Evolutionary conservation across 176 grass and related monocot genomes (phyloP), one percentile per base, ranked within the genome.

Genomic region (Cenchrus purpureus): DNA sequence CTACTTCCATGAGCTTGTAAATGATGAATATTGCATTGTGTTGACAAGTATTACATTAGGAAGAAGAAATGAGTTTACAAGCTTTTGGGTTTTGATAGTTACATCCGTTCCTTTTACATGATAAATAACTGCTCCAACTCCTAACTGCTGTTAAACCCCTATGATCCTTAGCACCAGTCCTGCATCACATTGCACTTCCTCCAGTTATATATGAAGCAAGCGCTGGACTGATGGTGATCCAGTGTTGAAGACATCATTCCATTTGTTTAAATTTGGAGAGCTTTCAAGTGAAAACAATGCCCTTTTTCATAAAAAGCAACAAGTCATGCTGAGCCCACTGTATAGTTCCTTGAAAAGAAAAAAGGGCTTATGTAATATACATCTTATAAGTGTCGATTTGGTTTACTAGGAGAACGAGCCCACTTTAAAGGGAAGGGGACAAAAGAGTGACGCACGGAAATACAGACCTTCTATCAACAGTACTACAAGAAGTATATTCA

Each of bases 401-500:
- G 22, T 82, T 43, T 61, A 10, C 82, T 88, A 95, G 93, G 93
- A 98, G 88, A 94, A 92, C 60, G 85, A 73, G 63, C 93, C 96
- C 34, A 94, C 91, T 57, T 92, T 95, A 83, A 87, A 1, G 61
- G 96, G 91, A 89, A 93, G 93, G 86, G 81, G 59, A 31, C 84
- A 92, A 45, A 92, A 92, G 75, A 98, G 81, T 76, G 96, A 95
- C 53, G 95, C 93, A 76, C 86, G 96, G 92, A 98, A 93, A 98
- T 98, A 90, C 93, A 93, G 79, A 74, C 81, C 17, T 98, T 92
- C 73, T 98, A 98, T 90, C 96, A 94, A 48, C 85, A 92, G 15
- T 98, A 95, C 78, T 92, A 92, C 80, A 95, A 82, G 79, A 90
- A 95, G 87, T 98, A 95, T 83, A 94, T 98, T 73, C 89, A 98